phyloP scores from a whole-genome alignment of 2,329 filamentous ascomycete genomes.

The Exophiala viscosa region DNA sequence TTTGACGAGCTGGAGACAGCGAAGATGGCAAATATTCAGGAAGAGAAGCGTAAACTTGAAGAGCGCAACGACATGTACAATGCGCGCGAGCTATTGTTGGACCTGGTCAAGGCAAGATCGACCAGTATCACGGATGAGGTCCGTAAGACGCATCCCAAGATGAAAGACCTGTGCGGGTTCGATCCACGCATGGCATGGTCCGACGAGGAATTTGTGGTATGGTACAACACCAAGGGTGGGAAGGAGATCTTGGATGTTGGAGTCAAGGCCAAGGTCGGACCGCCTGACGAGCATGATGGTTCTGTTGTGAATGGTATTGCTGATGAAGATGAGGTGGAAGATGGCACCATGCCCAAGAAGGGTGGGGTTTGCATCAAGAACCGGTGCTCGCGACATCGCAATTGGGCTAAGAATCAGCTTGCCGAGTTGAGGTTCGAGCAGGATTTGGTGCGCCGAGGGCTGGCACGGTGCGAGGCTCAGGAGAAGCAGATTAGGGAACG shows the following conservation, averaged over 20 bases:
- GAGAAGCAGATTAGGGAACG: slow-evolving; percentile 21
- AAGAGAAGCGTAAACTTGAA: slow-evolving; percentile 32
- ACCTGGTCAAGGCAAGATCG: slow-evolving; percentile 40
- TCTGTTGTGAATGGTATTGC: slow-evolving; percentile 25
- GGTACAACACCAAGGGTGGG: slow-evolving; percentile 40
- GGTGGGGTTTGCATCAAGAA: slow-evolving; percentile 47
- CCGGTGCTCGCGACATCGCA: slow-evolving; percentile 46
- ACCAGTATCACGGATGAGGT: slow-evolving; percentile 43
- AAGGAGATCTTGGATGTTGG: slow-evolving; percentile 29
- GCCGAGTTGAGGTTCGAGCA: slow-evolving; percentile 28
- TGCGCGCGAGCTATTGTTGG: slow-evolving; percentile 42
- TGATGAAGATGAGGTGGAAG: slow-evolving; percentile 34
- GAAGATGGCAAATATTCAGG: slow-evolving; percentile 39
- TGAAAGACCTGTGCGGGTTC: slow-evolving; percentile 49
- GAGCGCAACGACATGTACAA: slow-evolving; percentile 40
- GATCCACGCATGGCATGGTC: slow-evolving; percentile 46
- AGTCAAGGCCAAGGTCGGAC: slow-evolving; percentile 24
- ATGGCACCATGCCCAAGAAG: slow-evolving; percentile 28
- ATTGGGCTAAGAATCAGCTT: slow-evolving; percentile 46
- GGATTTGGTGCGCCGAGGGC: slow-evolving; percentile 22
- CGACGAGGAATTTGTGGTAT: slow-evolving; percentile 47
- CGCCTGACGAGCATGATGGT: slow-evolving; percentile 39
- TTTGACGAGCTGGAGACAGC: slow-evolving; percentile 35
- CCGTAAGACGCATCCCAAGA: slow-evolving; percentile 44
- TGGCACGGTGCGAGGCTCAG: slow-evolving; percentile 16